Conservation (phyloP, 768 basidiomycete species). For the Leccinum pellstonianum region DNA sequence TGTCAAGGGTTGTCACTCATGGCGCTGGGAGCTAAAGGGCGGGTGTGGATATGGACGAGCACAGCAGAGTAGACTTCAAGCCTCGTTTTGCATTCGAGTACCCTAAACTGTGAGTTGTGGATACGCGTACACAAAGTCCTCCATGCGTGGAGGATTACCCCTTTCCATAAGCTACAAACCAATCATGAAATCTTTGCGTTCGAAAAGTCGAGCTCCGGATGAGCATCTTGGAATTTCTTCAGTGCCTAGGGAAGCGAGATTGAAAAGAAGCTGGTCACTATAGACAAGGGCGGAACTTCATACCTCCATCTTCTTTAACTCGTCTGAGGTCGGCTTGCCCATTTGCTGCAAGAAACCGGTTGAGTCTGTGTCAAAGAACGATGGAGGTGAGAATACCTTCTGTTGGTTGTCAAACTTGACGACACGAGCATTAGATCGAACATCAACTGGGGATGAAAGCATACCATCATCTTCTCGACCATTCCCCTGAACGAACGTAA, state of each 20-base stretch:
- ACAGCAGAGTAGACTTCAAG: conserved; percentile 12
- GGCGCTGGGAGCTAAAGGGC: conserved; percentile 20
- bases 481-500: conserved; percentile 61
- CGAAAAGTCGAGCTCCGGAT: conserved; percentile 94
- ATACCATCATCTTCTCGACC: conserved; percentile 99
- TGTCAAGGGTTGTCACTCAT: conserved; percentile 38
- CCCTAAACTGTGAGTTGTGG: background rate
- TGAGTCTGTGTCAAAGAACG: background rate
- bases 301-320: conserved; percentile 90
- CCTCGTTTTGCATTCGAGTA: background rate
- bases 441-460: conserved; percentile 42
- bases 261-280: background rate
- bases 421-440: conserved; percentile 10
- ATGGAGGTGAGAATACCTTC: conserved; percentile 31
- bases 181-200: conserved; percentile 80
- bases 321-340: conserved; percentile 94
- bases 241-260: conserved; percentile 52
- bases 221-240: conserved; percentile 83
- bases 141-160: background rate
- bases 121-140: background rate
- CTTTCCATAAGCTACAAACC: background rate
- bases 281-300: conserved; percentile 10
- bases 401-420: conserved; percentile 45
- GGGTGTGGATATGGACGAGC: conserved; percentile 28
- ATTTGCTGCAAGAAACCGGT: conserved; percentile 60